Evolutionary conservation across 2,329 filamentous ascomycete genomes (phyloP).

Genomic region (Aspergillus intermedius): DNA sequence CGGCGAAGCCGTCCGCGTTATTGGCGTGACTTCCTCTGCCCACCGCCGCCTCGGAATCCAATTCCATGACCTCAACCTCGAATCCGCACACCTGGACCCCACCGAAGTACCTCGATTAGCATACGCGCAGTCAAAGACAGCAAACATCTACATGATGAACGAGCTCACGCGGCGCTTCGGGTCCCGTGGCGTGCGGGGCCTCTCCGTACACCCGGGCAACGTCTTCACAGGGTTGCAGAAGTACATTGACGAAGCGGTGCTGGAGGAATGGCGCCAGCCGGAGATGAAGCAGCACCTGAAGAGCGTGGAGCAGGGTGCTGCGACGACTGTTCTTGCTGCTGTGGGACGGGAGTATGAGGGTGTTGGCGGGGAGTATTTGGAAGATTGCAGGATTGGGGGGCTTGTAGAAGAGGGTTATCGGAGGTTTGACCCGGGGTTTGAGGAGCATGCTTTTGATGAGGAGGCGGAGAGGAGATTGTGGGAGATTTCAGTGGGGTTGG

Average conservation of each 20-base stretch:
- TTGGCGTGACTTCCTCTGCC: conserved; percentile 40
- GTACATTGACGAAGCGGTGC: conserved; percentile 19
- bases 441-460: neutral
- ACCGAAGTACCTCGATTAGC: conserved; percentile 31
- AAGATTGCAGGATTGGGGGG: conserved; percentile 9
- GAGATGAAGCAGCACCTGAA: conserved; percentile 5
- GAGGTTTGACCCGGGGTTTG: conserved; percentile 24
- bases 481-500: conserved; percentile 42
- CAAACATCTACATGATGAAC: conserved; percentile 46
- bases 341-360: conserved; percentile 26
- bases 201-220: conserved; percentile 42
- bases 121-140: conserved; percentile 47
- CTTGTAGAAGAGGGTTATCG: conserved; percentile 27
- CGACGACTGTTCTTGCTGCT: conserved; percentile 10
- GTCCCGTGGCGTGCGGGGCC: conserved; percentile 36
- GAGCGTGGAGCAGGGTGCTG: conserved; percentile 7
- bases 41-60: conserved; percentile 29
- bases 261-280: conserved; percentile 2
- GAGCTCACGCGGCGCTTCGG: conserved; percentile 46
- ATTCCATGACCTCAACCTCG: neutral
- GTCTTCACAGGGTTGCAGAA: conserved; percentile 31
- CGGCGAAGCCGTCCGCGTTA: conserved; percentile 40
- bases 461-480: conserved; percentile 40
- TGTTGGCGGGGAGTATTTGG: conserved; percentile 27
- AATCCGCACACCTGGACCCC: conserved; percentile 21